A percentile compares a stretch with the other conserved stretches of the same genome.
phyloP scores from a whole-genome alignment of 306 rosid species.

The Pterocarpus santalinus region DNA sequence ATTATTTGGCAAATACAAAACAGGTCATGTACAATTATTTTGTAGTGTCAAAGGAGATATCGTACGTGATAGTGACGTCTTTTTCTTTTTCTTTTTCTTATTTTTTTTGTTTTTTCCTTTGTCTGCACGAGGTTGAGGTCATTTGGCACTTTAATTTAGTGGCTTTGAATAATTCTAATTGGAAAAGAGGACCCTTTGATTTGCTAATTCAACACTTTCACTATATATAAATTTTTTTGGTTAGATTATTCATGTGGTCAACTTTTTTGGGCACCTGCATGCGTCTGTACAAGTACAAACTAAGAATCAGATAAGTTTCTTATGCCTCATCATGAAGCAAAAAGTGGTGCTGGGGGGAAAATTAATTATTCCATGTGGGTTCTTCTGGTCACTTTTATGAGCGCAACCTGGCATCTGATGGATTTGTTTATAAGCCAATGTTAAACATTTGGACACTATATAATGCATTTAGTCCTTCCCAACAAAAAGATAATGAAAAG shows the following conservation, averaged over 20 bases:
- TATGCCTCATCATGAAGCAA: constrained; percentile 33
- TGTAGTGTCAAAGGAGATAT: constrained; percentile 23
- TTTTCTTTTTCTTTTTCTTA: not conserved
- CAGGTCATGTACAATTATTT: constrained; percentile 40
- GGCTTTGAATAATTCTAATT: constrained; percentile 37
- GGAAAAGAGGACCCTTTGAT: constrained; percentile 25
- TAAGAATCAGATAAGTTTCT: not conserved
- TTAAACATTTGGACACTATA: constrained; percentile 22
- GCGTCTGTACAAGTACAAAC: constrained; percentile 31
- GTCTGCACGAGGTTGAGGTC: constrained; percentile 50
- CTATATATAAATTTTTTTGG: constrained; percentile 29
- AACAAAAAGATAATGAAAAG: constrained; percentile 40
- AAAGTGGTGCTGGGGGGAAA: constrained; percentile 9
- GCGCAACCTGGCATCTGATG: constrained; percentile 17
- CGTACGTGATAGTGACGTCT: constrained; percentile 46
- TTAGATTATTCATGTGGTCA: constrained; percentile 52
- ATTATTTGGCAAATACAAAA: constrained; percentile 41
- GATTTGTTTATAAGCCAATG: constrained; percentile 24
- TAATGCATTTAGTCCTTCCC: constrained; percentile 56
- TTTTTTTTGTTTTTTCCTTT: not conserved
- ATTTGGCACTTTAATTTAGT: constrained; percentile 41
- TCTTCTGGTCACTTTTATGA: constrained; percentile 9
- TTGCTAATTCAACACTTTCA: constrained; percentile 4
- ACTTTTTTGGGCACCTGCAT: constrained; percentile 53
- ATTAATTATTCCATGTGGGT: constrained; percentile 45